Conservation (phyloP, 208 protist genomes). For the Trypanosoma melophagium region DNA sequence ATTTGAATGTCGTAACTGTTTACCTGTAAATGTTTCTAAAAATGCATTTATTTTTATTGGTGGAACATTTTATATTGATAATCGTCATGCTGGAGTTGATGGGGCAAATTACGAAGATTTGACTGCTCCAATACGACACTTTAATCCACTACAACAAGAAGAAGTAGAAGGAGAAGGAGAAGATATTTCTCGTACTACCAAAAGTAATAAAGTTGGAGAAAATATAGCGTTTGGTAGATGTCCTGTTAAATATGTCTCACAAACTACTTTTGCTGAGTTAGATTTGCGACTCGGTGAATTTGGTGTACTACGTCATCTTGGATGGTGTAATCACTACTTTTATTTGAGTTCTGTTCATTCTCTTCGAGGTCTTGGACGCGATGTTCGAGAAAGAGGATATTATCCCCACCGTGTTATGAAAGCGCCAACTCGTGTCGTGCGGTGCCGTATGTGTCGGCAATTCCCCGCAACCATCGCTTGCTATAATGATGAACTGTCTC, state of each 20-base stretch:
- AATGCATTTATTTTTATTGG: constrained; percentile 84
- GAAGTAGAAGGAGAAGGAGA: neutral
- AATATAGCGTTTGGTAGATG: constrained; percentile 58
- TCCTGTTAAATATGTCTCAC: constrained; percentile 55
- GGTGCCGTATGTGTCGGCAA: constrained; percentile 57
- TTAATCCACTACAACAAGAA: constrained; percentile 29
- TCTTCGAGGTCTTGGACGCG: constrained; percentile 38
- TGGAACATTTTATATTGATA: constrained; percentile 82
- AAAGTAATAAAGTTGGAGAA: neutral
- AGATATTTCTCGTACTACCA: neutral
- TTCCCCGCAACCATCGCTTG: constrained; percentile 67
- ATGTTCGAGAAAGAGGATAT: constrained; percentile 26
- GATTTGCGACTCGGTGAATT: constrained; percentile 63
- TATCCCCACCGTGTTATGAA: constrained; percentile 67
- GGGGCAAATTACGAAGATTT: constrained; percentile 56
- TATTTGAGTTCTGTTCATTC: constrained; percentile 43
- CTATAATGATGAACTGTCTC: constrained; percentile 39
- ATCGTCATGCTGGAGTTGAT: constrained; percentile 47
- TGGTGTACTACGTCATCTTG: constrained; percentile 64
- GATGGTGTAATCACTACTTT: constrained; percentile 80
- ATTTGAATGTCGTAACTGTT: constrained; percentile 47
- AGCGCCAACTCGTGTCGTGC: constrained; percentile 33
- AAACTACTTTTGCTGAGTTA: constrained; percentile 72
- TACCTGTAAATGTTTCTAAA: constrained; percentile 30
- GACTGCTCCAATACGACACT: constrained; percentile 44